Evolutionary conservation across 1,284 basidiomycete genomes (phyloP).

Genomic region (Ceratobasidium theobromae): DNA sequence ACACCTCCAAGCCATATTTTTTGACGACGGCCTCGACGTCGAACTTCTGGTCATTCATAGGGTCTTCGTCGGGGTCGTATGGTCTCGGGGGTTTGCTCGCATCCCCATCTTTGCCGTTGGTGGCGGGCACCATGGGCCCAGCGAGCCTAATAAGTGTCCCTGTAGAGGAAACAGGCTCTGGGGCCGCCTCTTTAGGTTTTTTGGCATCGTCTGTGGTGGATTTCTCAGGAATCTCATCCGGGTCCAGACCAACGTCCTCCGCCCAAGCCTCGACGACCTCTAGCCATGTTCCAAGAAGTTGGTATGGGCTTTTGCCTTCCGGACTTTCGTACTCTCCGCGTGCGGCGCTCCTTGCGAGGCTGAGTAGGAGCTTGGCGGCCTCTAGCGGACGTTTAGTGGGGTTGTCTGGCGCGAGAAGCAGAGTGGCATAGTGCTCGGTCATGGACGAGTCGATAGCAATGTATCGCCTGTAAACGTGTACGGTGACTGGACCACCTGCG

Average conservation of each 20-base stretch:
- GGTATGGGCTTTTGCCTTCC: slow-evolving; percentile 94
- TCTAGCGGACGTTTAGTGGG: slow-evolving; percentile 81
- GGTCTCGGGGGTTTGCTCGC: slow-evolving; percentile 53
- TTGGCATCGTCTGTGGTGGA: slow-evolving; percentile 39
- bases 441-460: slow-evolving; percentile 81
- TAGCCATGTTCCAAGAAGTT: slow-evolving; percentile 90
- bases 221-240: slow-evolving; percentile 60
- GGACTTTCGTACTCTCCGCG: slow-evolving; percentile 83
- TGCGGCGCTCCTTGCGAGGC: slow-evolving; percentile 79
- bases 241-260: slow-evolving; percentile 88
- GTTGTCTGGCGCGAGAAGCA: slow-evolving; percentile 69
- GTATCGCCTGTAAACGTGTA: slow-evolving; percentile 88
- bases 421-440: slow-evolving; percentile 80
- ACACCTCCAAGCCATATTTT: slow-evolving; percentile 82
- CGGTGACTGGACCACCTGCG: slow-evolving; percentile 81
- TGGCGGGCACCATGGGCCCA: slow-evolving; percentile 64
- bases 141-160: slow-evolving; percentile 73
- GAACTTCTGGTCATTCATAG: slow-evolving; percentile 67
- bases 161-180: slow-evolving; percentile 54
- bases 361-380: slow-evolving; percentile 88
- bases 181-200: slow-evolving; percentile 22
- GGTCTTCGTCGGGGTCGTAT: slow-evolving; percentile 83
- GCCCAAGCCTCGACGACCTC: slow-evolving; percentile 89
- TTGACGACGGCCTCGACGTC: slow-evolving; percentile 86
- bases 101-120: slow-evolving; percentile 35